Evolutionary conservation across 2,329 filamentous ascomycete species (phyloP), one percentile per base, ranked within the genome.

Genomic region (Cladophialophora exuberans): DNA sequence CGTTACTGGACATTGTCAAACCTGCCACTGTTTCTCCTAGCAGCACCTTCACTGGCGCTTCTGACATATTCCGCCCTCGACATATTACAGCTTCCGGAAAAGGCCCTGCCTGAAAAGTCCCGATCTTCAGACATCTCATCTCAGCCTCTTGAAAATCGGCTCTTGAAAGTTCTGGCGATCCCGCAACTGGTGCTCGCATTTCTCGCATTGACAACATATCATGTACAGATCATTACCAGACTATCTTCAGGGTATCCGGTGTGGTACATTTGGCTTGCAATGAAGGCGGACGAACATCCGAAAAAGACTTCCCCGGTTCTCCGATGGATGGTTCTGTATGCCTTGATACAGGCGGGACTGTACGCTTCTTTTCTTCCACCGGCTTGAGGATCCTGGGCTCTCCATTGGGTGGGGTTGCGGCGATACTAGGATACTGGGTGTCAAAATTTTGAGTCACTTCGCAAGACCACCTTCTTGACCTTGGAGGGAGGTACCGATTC

Each of bases 341-440:
- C 84, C 2, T 70, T 88, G 28, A 81, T 97, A 38, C 94, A 99
- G 69, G 90, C 83, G 0, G 87, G 83, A 6, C 75, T 99, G 36
- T 99, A 90, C 76, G 87, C 91, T 3, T 91, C 85, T 3, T 99
- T 99, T 70, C 78, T 99, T 44, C 94, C 94, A 4, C 94, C 94
- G 36, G 94, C 94, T 18, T 96, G 62, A 73, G n/a, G n/a, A n/a
- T n/a, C n/a, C n/a, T n/a, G n/a, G n/a, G n/a, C n/a, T n/a, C n/a
- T n/a, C n/a, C n/a, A n/a, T n/a, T n/a, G n/a, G n/a, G n/a, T n/a
- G n/a, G n/a, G n/a, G n/a, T n/a, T n/a, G n/a, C n/a, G n/a, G n/a
- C n/a, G n/a, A n/a, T n/a, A n/a, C n/a, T n/a, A n/a, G n/a, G n/a
- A n/a, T n/a, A n/a, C n/a, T n/a, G n/a, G n/a, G n/a, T n/a, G n/a